Evolutionary conservation across 768 basidiomycete species (phyloP).

Genomic region (Leucocoprinus leucothites): DNA sequence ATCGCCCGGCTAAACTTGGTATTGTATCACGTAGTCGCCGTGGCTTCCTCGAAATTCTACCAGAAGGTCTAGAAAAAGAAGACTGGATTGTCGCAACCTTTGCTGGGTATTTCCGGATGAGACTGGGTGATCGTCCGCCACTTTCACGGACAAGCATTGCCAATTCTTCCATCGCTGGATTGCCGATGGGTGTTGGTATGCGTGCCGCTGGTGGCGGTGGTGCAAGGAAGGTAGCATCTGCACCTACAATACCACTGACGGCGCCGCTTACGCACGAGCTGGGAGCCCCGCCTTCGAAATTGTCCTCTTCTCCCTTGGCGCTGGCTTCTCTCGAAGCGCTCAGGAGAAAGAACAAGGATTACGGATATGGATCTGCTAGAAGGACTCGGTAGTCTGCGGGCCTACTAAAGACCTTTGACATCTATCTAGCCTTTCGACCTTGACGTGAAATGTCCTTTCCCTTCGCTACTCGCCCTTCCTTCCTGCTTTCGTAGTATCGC

Average conservation of each 20-base stretch:
- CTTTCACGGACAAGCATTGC: not conserved
- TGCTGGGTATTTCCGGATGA: conserved; percentile 19
- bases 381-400: not conserved
- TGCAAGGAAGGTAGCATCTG: not conserved
- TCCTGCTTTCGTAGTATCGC: too few species aligned
- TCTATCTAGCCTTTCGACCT: not conserved
- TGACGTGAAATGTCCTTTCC: not conserved
- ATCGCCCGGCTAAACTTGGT: conserved; percentile 32
- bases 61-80: conserved; percentile 25
- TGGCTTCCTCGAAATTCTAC: conserved; percentile 33
- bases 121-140: not conserved
- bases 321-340: not conserved
- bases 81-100: conserved; percentile 32
- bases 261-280: not conserved
- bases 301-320: not conserved
- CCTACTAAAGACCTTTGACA: too few species aligned
- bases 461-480: not conserved
- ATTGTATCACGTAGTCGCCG: conserved; percentile 32
- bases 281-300: not conserved
- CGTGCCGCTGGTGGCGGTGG: not conserved
- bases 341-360: not conserved
- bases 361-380: not conserved
- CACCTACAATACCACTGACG: not conserved
- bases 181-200: not conserved
- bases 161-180: not conserved